These are phyloP conservation scores for Parietaria judaica DNA, from an alignment of 306 rosid genomes.

Conservation along the genomic window DNA sequence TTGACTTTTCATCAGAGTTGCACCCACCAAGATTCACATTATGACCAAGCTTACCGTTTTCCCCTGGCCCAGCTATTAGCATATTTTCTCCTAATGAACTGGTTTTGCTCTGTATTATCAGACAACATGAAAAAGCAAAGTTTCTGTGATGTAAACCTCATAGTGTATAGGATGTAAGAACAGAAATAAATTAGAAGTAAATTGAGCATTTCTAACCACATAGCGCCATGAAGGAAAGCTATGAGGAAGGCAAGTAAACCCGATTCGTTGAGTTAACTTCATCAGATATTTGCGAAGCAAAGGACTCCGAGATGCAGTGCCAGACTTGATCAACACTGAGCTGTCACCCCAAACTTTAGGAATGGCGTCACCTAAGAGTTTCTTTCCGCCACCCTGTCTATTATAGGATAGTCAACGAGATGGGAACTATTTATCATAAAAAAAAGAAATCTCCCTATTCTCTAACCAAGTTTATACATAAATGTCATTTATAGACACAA, in stretches of 20 bases:
- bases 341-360: conserved; percentile 76
- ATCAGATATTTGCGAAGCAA: conserved; percentile 80
- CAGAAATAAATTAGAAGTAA: not conserved
- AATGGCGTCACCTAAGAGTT: conserved; percentile 58
- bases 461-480: not conserved
- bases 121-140: conserved; percentile 25
- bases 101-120: conserved; percentile 59
- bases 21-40: conserved; percentile 21
- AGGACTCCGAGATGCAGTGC: conserved; percentile 60
- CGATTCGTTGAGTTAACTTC: conserved; percentile 85
- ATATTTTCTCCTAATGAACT: conserved; percentile 46
- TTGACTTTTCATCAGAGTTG: conserved; percentile 28
- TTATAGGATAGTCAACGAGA: conserved; percentile 16
- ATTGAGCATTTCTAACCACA: conserved; percentile 44
- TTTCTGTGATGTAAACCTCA: not conserved
- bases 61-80: conserved; percentile 35
- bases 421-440: not conserved
- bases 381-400: conserved; percentile 78
- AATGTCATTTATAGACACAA: not conserved
- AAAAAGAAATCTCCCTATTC: not conserved
- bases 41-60: conserved; percentile 31
- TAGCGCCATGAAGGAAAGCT: conserved; percentile 79
- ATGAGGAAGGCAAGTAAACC: conserved; percentile 73
- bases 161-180: not conserved
- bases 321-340: conserved; percentile 58